phyloP scores from a whole-genome alignment of 1,284 basidiomycete genomes.

The Mycena citricolor region DNA sequence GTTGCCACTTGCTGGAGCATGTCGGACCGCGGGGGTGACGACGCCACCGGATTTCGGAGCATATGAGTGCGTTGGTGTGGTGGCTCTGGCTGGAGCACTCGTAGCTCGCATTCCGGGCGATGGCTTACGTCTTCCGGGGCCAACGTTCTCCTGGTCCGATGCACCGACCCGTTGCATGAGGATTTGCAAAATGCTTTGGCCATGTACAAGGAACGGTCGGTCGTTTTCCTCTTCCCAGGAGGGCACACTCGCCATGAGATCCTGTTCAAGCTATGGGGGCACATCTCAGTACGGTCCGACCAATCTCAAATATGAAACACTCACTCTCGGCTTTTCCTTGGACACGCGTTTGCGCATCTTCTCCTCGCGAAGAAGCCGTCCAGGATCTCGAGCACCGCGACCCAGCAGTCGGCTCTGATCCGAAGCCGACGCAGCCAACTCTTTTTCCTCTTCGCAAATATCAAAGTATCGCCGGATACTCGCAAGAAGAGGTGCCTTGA shows the following conservation, averaged over 20 bases:
- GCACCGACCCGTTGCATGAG: conserved; percentile 70
- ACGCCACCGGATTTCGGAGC: conserved; percentile 41
- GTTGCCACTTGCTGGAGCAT: conserved; percentile 15
- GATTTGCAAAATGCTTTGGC: conserved; percentile 79
- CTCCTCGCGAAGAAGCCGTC: conserved; percentile 85
- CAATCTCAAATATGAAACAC: conserved; percentile 28
- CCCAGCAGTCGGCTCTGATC: conserved; percentile 79
- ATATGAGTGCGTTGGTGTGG: conserved; percentile 46
- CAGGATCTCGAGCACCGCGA: conserved; percentile 77
- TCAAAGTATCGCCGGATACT: conserved; percentile 87
- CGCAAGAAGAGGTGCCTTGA: conserved; percentile 76
- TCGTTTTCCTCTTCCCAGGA: conserved; percentile 85
- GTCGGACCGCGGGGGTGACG: conserved; percentile 57
- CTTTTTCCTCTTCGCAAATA: conserved; percentile 88
- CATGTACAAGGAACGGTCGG: conserved; percentile 82
- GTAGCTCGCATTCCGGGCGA: conserved; percentile 38
- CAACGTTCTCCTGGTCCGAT: conserved; percentile 71
- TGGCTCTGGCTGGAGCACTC: conserved; percentile 57
- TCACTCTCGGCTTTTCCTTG: conserved; percentile 90
- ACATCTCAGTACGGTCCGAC: conserved; percentile 7
- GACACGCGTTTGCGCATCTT: conserved; percentile 97
- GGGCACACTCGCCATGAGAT: conserved; percentile 79
- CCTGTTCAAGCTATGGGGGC: conserved; percentile 77
- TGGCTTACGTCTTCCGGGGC: conserved; percentile 19
- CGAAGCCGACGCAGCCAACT: conserved; percentile 77